Evolutionary conservation across 1,284 basidiomycete genomes (phyloP).

Genomic region (Phlebopus sp.): DNA sequence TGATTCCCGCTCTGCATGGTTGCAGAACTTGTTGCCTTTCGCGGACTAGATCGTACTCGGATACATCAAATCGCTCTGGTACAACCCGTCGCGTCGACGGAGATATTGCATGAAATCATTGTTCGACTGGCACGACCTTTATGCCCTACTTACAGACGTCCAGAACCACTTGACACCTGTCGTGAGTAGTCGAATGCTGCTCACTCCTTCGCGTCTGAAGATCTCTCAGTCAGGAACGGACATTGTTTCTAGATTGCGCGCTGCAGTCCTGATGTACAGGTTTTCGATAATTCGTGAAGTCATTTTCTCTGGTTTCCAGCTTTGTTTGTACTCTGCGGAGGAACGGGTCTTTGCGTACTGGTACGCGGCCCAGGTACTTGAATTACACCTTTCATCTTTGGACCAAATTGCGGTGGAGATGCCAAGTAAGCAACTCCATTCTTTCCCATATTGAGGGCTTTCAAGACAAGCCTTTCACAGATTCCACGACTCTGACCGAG

Average conservation of each 20-base stretch:
- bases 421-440: constrained; percentile 31
- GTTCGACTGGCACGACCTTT: constrained; percentile 61
- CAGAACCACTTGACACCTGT: constrained; percentile 30
- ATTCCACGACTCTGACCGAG: constrained; percentile 43
- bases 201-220: constrained; percentile 4
- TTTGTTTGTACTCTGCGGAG: constrained; percentile 66
- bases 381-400: constrained; percentile 52
- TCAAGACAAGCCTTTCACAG: constrained; percentile 31
- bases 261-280: constrained; percentile 53
- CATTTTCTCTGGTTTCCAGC: constrained; percentile 71
- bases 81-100: constrained; percentile 65
- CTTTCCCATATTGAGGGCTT: not conserved
- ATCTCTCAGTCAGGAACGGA: constrained; percentile 23
- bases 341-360: constrained; percentile 76
- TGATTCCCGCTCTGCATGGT: constrained; percentile 8
- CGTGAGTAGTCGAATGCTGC: constrained; percentile 25
- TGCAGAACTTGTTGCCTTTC: not conserved
- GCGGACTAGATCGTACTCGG: constrained; percentile 50
- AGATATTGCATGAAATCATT: constrained; percentile 61
- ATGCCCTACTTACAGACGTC: constrained; percentile 45
- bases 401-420: constrained; percentile 45
- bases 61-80: constrained; percentile 59
- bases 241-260: constrained; percentile 39
- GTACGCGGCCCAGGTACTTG: constrained; percentile 57
- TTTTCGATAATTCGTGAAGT: constrained; percentile 64